These are phyloP conservation scores for Elsinoe fawcettii DNA, from an alignment of 2,329 filamentous ascomycete genomes.

Conservation along the genomic window DNA sequence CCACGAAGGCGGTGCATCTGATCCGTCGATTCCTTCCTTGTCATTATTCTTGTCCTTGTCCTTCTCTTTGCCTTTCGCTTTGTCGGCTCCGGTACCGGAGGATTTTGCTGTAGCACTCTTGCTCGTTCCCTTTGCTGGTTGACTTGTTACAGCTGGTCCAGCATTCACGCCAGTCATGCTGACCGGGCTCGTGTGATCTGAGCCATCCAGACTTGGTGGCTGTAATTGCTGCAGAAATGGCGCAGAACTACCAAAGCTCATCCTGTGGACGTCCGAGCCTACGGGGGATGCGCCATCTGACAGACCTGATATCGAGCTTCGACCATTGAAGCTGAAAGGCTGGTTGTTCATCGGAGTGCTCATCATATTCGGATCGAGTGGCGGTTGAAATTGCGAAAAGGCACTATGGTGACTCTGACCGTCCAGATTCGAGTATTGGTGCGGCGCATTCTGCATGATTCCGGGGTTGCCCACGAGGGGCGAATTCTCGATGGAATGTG, in stretches of 20 bases:
- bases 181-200: constrained; percentile 26
- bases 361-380: constrained; percentile 1
- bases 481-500: background rate
- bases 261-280: constrained; percentile 27
- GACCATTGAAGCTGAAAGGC: background rate
- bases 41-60: constrained; percentile 17
- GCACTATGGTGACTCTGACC: background rate
- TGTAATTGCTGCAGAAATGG: constrained; percentile 20
- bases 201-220: constrained; percentile 24
- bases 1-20: constrained; percentile 38
- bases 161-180: constrained; percentile 12
- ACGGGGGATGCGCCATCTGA: constrained; percentile 25
- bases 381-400: constrained; percentile 1
- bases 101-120: background rate
- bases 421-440: constrained; percentile 1
- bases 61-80: constrained; percentile 4
- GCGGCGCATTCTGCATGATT: constrained; percentile 7
- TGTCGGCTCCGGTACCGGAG: constrained; percentile 2
- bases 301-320: constrained; percentile 18
- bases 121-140: background rate
- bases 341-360: constrained; percentile 6
- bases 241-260: constrained; percentile 27
- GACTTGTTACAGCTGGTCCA: constrained; percentile 7
- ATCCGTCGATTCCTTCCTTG: constrained; percentile 22
- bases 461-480: background rate